Base-by-base conservation (phyloP, 2,329 filamentous ascomycete genomes). In the Plenodomus biglobosus region DNA sequence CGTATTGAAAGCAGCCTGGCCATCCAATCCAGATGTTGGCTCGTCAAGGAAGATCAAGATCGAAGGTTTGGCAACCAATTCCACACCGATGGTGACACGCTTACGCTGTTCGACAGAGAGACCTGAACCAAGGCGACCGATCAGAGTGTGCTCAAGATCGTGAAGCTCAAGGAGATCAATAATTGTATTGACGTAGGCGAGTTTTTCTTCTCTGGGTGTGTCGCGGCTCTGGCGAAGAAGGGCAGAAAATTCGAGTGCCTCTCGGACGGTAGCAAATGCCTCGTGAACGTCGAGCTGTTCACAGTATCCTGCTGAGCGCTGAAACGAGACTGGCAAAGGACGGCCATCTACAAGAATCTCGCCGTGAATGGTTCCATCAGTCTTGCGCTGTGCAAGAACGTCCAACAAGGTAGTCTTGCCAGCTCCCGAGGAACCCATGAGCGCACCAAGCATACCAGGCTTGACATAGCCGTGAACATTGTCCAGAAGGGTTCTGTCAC, bases 31-130 rank as follows among this genome's bases (percentile, higher is more conserved):
- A 1, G 83, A 86, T 0, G 87, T 90, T 0, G 87, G 87, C 68
- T 90, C 86, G 54, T 90, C 87, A 13, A 90, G 75, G 76, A 90
- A 90, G 16, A 90, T 78, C 1, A 90, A 76, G 4, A 55, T 55
- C 52, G 86, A 79, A 0, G 86, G 86, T 70, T 87, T 80, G 0
- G 78, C 40, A 16, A 91, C 61, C 27, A 83, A 72, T 55, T 83
- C 80, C 13, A 83, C 78, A 42, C 78, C 80, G 42, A 83, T 82
- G 1, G 80, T 85, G 7, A 86, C 44, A 10, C 82, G 75, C 61
- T 87, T 86, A 4, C 83, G 75, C 59, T 86, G 84, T 56, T 85
- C 83, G 11, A 74, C 65, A 3, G 68, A 71, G 2, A 65, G 41
- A 7, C 64, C 64, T 15, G 60, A 58, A 5, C 64, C 64, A 2